Base-by-base conservation (phyloP, 2,329 filamentous ascomycete genomes). In the Paraphoma chrysanthemicola region DNA sequence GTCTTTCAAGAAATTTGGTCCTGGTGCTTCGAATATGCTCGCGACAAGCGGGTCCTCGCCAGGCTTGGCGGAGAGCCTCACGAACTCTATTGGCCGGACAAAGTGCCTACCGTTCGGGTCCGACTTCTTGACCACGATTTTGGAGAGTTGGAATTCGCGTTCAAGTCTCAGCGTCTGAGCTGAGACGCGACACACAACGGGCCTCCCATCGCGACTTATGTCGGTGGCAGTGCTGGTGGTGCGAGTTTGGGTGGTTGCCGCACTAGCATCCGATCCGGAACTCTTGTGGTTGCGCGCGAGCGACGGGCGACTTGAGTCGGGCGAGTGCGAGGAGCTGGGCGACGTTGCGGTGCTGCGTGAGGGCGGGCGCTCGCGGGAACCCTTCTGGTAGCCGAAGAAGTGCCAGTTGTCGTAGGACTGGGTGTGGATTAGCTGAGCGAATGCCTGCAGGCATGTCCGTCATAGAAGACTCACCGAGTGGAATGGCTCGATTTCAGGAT, bases 351-450 rank as follows among this genome's bases (percentile, higher is more conserved):
- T 53, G 64, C 67, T 73, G 28, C 64, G 66, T 4, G 72, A 74
- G 12, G 57, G 12, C 61, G 64, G 48, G 61, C 72, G 54, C 31
- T 64, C 51, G 44, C 52, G 16, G 44, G 57, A 39, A 16, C 66
- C 49, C 50, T 70, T 72, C 38, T 76, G 68, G 51, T 66, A 55
- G 30, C 80, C 81, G 59, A 79, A 80, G 60, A 82, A 80, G 66
- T 83, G 80, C 92, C 93, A 98, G 80, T 93, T 93, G 75, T 96
- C 92, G 78, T 97, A 97, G 68, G 88, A 92, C 48, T 85, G 79
- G 17, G 36, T 29, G 31, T 23, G 9, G 10, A 59, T 74, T 55
- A 73, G 69, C 57, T 18, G 31, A 43, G 42, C 33, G 23, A 45
- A 16, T 29, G 16, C 16, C 5, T 6, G 16, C 18, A 28, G 9